These are phyloP conservation scores for Pythium aristosporum DNA, from an alignment of 352 stramenopile species.

Conservation along the genomic window DNA sequence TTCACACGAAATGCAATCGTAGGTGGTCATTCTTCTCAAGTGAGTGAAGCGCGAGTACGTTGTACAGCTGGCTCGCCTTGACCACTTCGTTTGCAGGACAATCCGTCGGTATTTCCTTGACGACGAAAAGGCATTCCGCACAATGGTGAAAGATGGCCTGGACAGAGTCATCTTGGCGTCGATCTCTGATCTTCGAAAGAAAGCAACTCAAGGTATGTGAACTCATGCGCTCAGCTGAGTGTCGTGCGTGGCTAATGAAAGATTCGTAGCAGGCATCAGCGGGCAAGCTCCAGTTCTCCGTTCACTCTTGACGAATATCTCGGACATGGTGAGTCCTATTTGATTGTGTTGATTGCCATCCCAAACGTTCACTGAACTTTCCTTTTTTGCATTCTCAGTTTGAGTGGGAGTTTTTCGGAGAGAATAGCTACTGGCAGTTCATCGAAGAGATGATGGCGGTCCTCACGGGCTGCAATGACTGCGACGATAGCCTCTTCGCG, in stretches of 20 bases:
- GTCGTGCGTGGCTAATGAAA: neutral
- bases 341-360: neutral
- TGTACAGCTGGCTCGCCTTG: neutral
- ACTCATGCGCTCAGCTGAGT: neutral
- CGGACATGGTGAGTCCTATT: conserved; percentile 23
- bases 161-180: conserved; percentile 10
- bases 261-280: neutral
- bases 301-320: conserved; percentile 17
- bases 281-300: conserved; percentile 7
- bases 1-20: neutral
- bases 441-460: conserved; percentile 31
- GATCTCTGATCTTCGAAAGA: conserved; percentile 11
- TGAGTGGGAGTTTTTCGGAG: conserved; percentile 43
- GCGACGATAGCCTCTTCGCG: conserved; percentile 23
- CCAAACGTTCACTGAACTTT: neutral
- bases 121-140: conserved; percentile 15
- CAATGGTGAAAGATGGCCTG: conserved; percentile 12
- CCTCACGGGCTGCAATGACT: conserved; percentile 28
- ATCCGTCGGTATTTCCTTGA: conserved; percentile 26
- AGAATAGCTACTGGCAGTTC: conserved; percentile 20
- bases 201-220: neutral
- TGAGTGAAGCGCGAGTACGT: neutral
- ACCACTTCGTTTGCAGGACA: neutral
- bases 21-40: conserved; percentile 11
- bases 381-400: conserved; percentile 24